phyloP scores from a whole-genome alignment of 495 filamentous ascomycete species.

The Tetracladium setigerum region DNA sequence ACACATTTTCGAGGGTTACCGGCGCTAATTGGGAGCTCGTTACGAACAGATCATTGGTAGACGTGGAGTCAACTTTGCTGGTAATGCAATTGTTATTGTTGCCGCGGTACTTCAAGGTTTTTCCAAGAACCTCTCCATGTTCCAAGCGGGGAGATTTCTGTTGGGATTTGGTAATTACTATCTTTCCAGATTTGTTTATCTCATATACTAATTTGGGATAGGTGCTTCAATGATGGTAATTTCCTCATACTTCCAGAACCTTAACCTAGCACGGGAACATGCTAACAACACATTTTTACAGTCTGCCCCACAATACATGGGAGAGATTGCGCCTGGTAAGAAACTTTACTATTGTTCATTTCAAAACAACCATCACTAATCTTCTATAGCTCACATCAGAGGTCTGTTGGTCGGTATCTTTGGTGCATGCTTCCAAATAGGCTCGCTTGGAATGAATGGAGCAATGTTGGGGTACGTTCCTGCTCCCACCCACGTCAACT shows the following conservation, averaged over 20 bases:
- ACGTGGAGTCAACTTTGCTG: slow-evolving; percentile 33
- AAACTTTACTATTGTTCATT: no score
- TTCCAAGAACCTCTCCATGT: slow-evolving; percentile 26
- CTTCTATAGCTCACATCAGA: slow-evolving; percentile 26
- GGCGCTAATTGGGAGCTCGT: no score
- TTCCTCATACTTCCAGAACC: no score
- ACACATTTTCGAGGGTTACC: no score
- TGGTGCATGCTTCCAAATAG: slow-evolving; percentile 36
- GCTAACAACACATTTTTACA: no score
- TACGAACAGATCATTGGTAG: slow-evolving; percentile 24
- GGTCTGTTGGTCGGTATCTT: slow-evolving; percentile 38
- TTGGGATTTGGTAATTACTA: slow-evolving; percentile 33
- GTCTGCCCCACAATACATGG: slow-evolving; percentile 36
- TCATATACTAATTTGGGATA: no score
- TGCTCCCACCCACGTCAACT: no score
- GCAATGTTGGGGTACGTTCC: slow-evolving; percentile 26
- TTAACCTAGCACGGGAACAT: no score
- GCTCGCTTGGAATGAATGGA: slow-evolving; percentile 29
- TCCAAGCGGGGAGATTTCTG: slow-evolving; percentile 35
- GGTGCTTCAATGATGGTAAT: no score
- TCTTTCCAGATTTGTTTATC: slow-evolving; percentile 13
- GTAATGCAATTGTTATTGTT: slow-evolving; percentile 31
- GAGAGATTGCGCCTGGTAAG: slow-evolving; percentile 28
- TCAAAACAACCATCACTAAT: no score
- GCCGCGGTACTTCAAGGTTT: slow-evolving; percentile 33